phyloP scores from a whole-genome alignment of 148 eudicot species.

The Cornus controversa region DNA sequence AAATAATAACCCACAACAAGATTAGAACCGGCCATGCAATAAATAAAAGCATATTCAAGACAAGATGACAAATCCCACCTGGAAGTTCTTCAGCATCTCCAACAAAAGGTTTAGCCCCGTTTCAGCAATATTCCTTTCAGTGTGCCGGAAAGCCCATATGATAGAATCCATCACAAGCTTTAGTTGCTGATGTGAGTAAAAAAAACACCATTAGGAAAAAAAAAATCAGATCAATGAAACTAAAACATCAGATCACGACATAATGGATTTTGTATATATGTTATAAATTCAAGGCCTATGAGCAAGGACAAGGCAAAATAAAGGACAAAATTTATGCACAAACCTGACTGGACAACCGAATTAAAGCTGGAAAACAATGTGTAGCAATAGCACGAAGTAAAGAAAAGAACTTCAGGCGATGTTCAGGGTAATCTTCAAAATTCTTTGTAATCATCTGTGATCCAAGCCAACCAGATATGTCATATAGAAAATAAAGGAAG shows the following conservation, averaged over 20 bases:
- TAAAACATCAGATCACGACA: no score
- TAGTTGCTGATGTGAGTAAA: conserved; percentile 58
- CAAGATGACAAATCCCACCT: conserved; percentile 44
- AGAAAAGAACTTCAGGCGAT: conserved; percentile 95
- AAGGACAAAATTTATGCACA: conserved; percentile 6
- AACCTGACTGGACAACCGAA: conserved; percentile 82
- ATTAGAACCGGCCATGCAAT: neutral
- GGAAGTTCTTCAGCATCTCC: conserved; percentile 94
- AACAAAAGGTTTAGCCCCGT: conserved; percentile 90
- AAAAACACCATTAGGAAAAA: neutral
- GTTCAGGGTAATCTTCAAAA: conserved; percentile 99
- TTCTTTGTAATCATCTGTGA: conserved; percentile 96
- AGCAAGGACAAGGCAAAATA: neutral
- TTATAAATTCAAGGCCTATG: neutral
- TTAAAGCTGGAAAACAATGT: conserved; percentile 90
- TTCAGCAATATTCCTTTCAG: conserved; percentile 97
- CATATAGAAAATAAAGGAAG: neutral
- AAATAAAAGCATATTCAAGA: neutral
- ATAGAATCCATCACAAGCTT: conserved; percentile 98
- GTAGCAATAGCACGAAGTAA: conserved; percentile 92
- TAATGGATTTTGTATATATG: neutral
- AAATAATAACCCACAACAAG: conserved; percentile 14
- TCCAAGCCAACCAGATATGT: conserved; percentile 10
- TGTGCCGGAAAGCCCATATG: conserved; percentile 99
- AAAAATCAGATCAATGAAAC: neutral